These are phyloP conservation scores for Plasmodium relictum DNA, from an alignment of 169 alveolate species.

Conservation along the genomic window DNA sequence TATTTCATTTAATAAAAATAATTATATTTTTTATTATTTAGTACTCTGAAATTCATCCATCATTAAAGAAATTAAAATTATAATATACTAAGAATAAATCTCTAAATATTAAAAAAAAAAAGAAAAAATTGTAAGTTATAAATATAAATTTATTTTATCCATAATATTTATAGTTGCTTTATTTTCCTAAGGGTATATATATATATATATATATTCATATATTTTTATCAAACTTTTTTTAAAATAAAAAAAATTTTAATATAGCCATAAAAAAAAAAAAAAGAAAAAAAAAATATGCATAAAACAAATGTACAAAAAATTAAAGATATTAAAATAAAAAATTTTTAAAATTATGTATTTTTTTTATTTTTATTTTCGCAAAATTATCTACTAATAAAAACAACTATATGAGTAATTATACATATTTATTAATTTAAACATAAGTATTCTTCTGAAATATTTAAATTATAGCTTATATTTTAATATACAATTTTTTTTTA, in stretches of 20 bases:
- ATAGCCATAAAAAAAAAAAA: constrained; percentile 7
- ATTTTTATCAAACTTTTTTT: neutral
- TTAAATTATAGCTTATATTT: no score
- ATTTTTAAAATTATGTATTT: no score
- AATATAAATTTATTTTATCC: constrained; percentile 28
- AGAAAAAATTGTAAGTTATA: constrained; percentile 3
- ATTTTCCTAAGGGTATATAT: no score
- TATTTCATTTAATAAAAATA: neutral
- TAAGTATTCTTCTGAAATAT: no score
- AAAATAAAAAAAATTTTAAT: constrained; percentile 10
- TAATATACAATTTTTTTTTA: no score
- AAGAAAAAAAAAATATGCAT: neutral
- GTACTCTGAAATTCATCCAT: constrained; percentile 77
- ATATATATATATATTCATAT: neutral
- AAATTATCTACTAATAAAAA: no score
- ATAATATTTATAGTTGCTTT: constrained; percentile 24
- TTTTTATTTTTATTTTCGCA: no score
- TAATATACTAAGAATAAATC: constrained; percentile 25
- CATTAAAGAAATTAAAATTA: constrained; percentile 14
- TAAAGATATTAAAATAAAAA: neutral
- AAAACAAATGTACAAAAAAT: neutral
- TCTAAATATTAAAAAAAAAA: constrained; percentile 23
- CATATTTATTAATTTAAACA: no score
- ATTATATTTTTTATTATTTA: neutral
- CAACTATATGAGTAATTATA: no score